phyloP scores from a whole-genome alignment of 1,284 basidiomycete genomes.

The Heterobasidion irregulare region DNA sequence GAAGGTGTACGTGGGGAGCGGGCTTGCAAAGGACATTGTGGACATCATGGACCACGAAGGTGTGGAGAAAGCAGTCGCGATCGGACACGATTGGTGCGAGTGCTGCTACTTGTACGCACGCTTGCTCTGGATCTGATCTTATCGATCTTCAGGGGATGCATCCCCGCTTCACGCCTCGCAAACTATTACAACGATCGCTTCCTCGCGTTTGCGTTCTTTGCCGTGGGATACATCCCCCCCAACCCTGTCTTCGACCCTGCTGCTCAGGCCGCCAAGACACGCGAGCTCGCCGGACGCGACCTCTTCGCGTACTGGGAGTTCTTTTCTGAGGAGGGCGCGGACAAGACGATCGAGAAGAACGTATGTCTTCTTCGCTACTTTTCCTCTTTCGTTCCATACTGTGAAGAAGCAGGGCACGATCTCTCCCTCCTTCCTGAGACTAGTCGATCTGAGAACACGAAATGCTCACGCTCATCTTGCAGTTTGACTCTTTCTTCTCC shows the following conservation, averaged over 20 bases:
- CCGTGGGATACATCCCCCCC: constrained; percentile 27
- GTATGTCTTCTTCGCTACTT: constrained; percentile 10
- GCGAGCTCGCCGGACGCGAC: constrained; percentile 32
- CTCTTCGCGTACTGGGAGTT: constrained; percentile 25
- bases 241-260: constrained; percentile 11
- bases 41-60: constrained; percentile 35
- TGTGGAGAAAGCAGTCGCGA: constrained; percentile 26
- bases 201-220: constrained; percentile 30
- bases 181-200: constrained; percentile 31
- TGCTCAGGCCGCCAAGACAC: constrained; percentile 19
- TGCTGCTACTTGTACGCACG: background rate
- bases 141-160: constrained; percentile 28
- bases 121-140: background rate
- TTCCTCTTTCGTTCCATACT: background rate
- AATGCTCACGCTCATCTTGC: background rate
- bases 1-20: constrained; percentile 29
- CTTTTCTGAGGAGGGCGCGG: constrained; percentile 21
- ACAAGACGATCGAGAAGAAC: constrained; percentile 18
- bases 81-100: constrained; percentile 41
- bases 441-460: background rate
- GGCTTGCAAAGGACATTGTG: constrained; percentile 34
- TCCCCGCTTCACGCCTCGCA: constrained; percentile 26
- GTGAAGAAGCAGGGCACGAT: background rate
- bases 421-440: too few species aligned
- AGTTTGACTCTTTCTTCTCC: constrained; percentile 22